Percentiles rank a stretch among this genome's conserved stretches.
Conservation (phyloP, 176 grass and related monocot genomes). For the Coix lacrymajobi region DNA sequence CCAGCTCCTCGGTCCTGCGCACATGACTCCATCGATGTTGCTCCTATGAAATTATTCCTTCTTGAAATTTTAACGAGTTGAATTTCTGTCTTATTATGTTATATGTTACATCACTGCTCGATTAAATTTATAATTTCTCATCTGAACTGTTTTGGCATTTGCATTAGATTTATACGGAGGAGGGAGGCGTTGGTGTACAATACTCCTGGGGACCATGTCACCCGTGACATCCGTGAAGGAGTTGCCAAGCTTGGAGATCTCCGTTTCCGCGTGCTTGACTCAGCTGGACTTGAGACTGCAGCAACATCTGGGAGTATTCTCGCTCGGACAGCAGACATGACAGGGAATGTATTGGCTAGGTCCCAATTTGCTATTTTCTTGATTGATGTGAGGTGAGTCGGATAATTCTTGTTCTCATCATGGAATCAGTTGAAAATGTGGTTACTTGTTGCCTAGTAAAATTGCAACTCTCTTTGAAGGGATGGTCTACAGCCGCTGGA, state of each 20-base stretch:
- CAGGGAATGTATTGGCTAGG: constrained; percentile 68
- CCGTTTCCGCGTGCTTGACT: constrained; percentile 82
- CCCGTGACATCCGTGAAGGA: constrained; percentile 84
- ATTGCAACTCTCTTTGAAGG: constrained; percentile 36
- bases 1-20: not conserved
- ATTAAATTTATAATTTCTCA: not conserved
- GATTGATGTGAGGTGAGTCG: constrained; percentile 83
- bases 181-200: constrained; percentile 97
- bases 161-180: constrained; percentile 68
- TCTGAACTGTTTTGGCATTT: not conserved
- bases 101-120: not conserved
- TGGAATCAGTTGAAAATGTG: not conserved
- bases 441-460: not conserved
- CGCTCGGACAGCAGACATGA: constrained; percentile 76
- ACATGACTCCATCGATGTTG: not conserved
- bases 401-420: constrained; percentile 1
- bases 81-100: not conserved
- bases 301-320: constrained; percentile 89
- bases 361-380: constrained; percentile 89
- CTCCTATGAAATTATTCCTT: not conserved
- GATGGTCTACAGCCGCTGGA: constrained; percentile 87
- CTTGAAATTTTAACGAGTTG: not conserved
- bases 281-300: constrained; percentile 88
- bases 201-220: constrained; percentile 95
- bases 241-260: constrained; percentile 95